Percentiles rank a stretch among this genome's conserved stretches.
These are phyloP conservation scores for Prunus campanulata DNA, from an alignment of 306 rosid species.

Conservation along the genomic window DNA sequence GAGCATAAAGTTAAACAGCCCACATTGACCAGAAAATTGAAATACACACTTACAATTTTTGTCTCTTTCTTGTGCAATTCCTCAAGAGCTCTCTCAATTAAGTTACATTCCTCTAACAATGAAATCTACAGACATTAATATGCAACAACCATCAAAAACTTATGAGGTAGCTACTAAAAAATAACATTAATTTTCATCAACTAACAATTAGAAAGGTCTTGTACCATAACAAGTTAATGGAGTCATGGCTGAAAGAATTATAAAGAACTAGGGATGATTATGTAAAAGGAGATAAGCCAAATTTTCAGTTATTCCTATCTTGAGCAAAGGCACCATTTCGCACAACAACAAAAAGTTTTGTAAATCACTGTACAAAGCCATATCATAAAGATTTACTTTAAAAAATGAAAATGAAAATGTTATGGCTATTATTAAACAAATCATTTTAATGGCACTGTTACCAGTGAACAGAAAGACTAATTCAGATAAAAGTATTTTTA, in stretches of 20 bases:
- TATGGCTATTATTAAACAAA: neutral
- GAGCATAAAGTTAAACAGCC: conserved; percentile 7
- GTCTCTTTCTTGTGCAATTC: conserved; percentile 79
- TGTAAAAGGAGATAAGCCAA: neutral
- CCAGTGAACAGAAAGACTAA: neutral
- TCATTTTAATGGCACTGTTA: neutral
- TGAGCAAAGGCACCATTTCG: neutral
- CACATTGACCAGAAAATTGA: conserved; percentile 10
- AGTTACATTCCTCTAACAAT: conserved; percentile 78
- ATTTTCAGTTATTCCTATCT: neutral
- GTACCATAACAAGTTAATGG: neutral
- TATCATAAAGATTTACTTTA: neutral
- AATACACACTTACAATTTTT: conserved; percentile 63
- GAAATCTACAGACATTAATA: conserved; percentile 50
- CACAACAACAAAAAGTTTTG: neutral
- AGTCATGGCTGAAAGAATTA: neutral
- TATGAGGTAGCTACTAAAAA: conserved; percentile 1
- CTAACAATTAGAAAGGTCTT: neutral
- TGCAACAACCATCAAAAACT: conserved; percentile 12
- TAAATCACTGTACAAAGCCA: neutral
- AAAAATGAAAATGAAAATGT: neutral
- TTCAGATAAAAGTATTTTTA: neutral
- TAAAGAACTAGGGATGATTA: neutral
- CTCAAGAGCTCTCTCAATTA: conserved; percentile 73
- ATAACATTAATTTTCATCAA: conserved; percentile 5